These are phyloP conservation scores for Ascocoryne sarcoides DNA, from an alignment of 2,329 filamentous ascomycete species.

Conservation along the genomic window DNA sequence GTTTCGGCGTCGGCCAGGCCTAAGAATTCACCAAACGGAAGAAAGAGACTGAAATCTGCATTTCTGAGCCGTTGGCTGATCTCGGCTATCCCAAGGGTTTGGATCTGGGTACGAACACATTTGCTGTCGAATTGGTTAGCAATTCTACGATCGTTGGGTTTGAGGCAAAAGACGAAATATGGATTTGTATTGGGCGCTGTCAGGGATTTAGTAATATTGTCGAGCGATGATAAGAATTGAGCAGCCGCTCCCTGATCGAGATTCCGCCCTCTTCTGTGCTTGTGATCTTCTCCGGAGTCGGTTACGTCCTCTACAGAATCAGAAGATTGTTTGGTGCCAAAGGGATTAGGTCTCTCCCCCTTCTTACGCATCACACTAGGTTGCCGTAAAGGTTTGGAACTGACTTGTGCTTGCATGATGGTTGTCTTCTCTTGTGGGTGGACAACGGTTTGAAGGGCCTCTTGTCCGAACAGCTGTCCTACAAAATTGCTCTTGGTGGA, in stretches of 20 bases:
- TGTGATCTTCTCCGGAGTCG: constrained; percentile 35
- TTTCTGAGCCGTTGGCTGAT: constrained; percentile 89
- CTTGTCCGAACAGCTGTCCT: constrained; percentile 86
- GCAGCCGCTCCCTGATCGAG: constrained; percentile 80
- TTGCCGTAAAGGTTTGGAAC: constrained; percentile 85
- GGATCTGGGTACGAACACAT: constrained; percentile 88
- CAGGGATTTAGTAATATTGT: constrained; percentile 84
- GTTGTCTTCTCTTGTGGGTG: constrained; percentile 85
- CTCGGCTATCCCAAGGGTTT: constrained; percentile 92
- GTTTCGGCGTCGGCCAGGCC: constrained; percentile 78
- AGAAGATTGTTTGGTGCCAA: constrained; percentile 25
- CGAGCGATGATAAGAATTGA: constrained; percentile 81
- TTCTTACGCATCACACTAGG: constrained; percentile 87
- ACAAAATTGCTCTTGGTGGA: constrained; percentile 85
- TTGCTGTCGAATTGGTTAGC: constrained; percentile 99
- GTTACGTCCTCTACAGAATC: constrained; percentile 35
- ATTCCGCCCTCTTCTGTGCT: constrained; percentile 33
- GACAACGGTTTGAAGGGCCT: constrained; percentile 83
- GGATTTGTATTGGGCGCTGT: constrained; percentile 76
- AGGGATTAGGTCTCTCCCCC: constrained; percentile 30
- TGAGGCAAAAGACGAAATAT: constrained; percentile 95
- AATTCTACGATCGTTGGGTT: constrained; percentile 93
- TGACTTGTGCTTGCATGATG: constrained; percentile 92
- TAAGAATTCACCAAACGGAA: constrained; percentile 93
- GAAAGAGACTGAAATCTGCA: constrained; percentile 90